These are phyloP conservation scores for Alternaria longipes DNA, from an alignment of 2,329 filamentous ascomycete species.

Conservation along the genomic window DNA sequence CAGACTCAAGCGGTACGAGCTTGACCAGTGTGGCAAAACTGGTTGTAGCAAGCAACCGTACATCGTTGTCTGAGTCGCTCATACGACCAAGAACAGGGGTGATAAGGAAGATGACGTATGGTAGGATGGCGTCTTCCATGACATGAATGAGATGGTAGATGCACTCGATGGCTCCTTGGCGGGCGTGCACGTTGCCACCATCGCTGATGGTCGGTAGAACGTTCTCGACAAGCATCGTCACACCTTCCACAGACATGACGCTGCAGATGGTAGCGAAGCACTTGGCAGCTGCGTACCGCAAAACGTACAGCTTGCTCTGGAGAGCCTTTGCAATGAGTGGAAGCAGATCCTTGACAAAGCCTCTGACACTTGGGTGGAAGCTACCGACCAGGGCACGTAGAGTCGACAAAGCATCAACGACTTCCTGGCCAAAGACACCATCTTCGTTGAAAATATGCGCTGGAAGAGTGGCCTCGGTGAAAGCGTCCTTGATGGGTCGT, in stretches of 20 bases:
- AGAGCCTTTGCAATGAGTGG: conserved; percentile 87
- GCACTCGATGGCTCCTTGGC: conserved; percentile 92
- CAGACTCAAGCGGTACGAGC: conserved; percentile 93
- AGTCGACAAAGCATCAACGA: conserved; percentile 92
- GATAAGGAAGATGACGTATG: conserved; percentile 98
- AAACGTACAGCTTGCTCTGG: conserved; percentile 87
- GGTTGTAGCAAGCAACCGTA: conserved; percentile 92
- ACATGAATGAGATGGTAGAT: conserved; percentile 98
- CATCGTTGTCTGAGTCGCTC: conserved; percentile 97
- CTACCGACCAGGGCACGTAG: conserved; percentile 94
- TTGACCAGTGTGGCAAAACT: conserved; percentile 98
- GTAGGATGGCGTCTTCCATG: conserved; percentile 95
- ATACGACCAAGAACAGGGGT: conserved; percentile 96
- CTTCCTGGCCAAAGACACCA: conserved; percentile 83
- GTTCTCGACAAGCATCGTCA: conserved; percentile 94
- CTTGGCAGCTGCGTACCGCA: conserved; percentile 96
- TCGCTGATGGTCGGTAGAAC: conserved; percentile 93
- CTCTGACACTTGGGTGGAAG: conserved; percentile 75
- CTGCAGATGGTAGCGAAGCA: conserved; percentile 98
- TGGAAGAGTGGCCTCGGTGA: conserved; percentile 73
- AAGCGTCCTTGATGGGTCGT: conserved; percentile 77
- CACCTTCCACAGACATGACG: conserved; percentile 91
- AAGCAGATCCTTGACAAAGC: conserved; percentile 83
- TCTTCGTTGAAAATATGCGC: conserved; percentile 76
- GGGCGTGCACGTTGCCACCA: conserved; percentile 83